A percentile compares a stretch with the other conserved stretches of the same genome.
Evolutionary conservation across 208 protist genomes (phyloP).

Genomic region (Leishmania martiniquensis): DNA sequence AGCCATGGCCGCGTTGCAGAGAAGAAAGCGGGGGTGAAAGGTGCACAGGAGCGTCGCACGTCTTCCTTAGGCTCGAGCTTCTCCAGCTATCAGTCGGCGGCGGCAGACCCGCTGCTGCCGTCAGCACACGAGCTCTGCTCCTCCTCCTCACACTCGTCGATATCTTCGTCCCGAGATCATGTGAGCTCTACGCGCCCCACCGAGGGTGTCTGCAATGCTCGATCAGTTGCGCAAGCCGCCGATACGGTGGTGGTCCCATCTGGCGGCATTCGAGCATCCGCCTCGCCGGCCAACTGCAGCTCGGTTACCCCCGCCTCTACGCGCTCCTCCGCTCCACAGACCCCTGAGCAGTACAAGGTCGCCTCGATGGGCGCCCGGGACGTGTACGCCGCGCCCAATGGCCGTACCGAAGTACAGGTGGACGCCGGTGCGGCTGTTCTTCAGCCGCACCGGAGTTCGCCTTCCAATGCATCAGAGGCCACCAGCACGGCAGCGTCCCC

Average conservation of each 20-base stretch:
- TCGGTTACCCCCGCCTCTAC: background rate
- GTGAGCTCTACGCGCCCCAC: too few relatives aligned
- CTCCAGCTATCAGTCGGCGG: slow-evolving; percentile 11
- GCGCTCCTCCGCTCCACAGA: background rate
- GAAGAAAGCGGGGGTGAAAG: background rate
- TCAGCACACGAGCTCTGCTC: slow-evolving; percentile 2
- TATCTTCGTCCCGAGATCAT: background rate
- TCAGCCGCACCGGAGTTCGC: background rate
- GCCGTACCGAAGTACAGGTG: background rate
- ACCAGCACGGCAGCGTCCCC: background rate
- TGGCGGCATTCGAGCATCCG: background rate
- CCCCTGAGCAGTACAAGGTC: background rate
- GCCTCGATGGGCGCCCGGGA: background rate
- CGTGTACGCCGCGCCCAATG: slow-evolving; percentile 5
- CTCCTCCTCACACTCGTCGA: background rate
- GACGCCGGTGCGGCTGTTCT: background rate
- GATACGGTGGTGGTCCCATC: background rate
- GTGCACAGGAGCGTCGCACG: background rate
- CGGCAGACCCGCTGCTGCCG: background rate
- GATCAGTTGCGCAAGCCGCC: background rate
- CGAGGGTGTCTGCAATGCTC: background rate
- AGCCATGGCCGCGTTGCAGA: background rate
- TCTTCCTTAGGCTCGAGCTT: background rate
- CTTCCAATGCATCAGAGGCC: background rate
- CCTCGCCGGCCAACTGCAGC: background rate